A percentile compares a stretch with the other conserved stretches of the same genome.
Conservation (phyloP, 2,329 filamentous ascomycete species). For the Aspergillus phoenicis region DNA sequence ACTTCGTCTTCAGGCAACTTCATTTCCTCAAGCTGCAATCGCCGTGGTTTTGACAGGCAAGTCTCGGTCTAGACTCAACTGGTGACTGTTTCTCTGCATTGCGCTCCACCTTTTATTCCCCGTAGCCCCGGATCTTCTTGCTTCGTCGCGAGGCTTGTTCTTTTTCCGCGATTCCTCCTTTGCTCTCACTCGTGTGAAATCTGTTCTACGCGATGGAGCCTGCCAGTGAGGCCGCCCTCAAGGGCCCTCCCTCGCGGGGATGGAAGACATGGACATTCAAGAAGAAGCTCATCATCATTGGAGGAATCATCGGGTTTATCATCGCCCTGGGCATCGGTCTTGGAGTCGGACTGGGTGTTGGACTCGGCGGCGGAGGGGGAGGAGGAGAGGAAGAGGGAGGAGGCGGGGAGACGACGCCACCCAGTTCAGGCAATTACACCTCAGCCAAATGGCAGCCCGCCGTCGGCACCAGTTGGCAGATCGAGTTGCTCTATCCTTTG, state of each 20-base stretch:
- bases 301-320: slow-evolving; percentile 30
- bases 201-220: slow-evolving; percentile 14
- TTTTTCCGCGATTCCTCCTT: not conserved
- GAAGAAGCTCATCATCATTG: slow-evolving; percentile 37
- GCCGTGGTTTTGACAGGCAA: not conserved
- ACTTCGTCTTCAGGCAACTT: slow-evolving; percentile 4
- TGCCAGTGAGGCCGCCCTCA: slow-evolving; percentile 15
- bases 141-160: not conserved
- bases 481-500: slow-evolving; percentile 53
- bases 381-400: slow-evolving; percentile 26
- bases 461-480: slow-evolving; percentile 62
- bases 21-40: not conserved
- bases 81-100: not conserved
- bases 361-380: slow-evolving; percentile 28
- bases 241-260: slow-evolving; percentile 24
- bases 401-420: slow-evolving; percentile 26
- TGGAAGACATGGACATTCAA: slow-evolving; percentile 35
- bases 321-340: slow-evolving; percentile 58
- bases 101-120: slow-evolving; percentile 6
- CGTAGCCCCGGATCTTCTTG: slow-evolving; percentile 9
- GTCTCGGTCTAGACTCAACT: not conserved
- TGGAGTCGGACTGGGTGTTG: slow-evolving; percentile 55
- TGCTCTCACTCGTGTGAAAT: not conserved
- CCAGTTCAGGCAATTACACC: slow-evolving; percentile 24
- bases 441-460: slow-evolving; percentile 55